A percentile compares a stretch with the other conserved stretches of the same genome.
These are phyloP conservation scores for Aspergillus ostianus DNA, from an alignment of 495 filamentous ascomycete genomes.

Conservation along the genomic window DNA sequence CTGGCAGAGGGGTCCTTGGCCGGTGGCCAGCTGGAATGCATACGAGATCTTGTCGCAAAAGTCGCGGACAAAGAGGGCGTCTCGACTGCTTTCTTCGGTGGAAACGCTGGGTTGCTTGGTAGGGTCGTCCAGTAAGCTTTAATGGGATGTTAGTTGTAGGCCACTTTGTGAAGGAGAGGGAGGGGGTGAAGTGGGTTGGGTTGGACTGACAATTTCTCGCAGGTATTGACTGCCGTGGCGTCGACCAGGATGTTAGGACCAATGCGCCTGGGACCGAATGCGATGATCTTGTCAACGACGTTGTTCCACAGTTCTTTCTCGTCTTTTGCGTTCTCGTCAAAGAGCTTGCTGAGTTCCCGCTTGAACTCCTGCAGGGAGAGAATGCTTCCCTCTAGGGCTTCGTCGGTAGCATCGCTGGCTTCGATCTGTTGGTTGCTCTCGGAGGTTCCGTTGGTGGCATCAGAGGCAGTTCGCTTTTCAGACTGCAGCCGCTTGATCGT, in stretches of 20 bases:
- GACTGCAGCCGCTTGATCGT: slow-evolving; percentile 79
- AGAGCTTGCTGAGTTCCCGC: slow-evolving; percentile 61
- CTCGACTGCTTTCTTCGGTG: slow-evolving; percentile 32
- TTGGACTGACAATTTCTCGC: slow-evolving; percentile 67
- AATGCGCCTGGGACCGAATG: slow-evolving; percentile 82
- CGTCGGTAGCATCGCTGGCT: slow-evolving; percentile 41
- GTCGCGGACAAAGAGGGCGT: slow-evolving; percentile 65
- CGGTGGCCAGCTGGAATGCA: slow-evolving; percentile 90
- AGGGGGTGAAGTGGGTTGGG: neutral
- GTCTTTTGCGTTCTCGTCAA: slow-evolving; percentile 57
- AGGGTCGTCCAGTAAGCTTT: slow-evolving; percentile 39
- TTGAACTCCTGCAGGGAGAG: slow-evolving; percentile 75
- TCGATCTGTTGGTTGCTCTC: slow-evolving; percentile 32
- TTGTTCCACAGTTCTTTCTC: slow-evolving; percentile 74
- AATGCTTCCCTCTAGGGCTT: slow-evolving; percentile 49
- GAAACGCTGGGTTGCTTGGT: slow-evolving; percentile 30
- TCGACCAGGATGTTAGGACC: slow-evolving; percentile 93
- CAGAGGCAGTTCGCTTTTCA: slow-evolving; percentile 51
- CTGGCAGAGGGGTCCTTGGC: slow-evolving; percentile 85
- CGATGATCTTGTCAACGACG: slow-evolving; percentile 75
- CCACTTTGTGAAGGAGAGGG: neutral
- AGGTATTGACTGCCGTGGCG: slow-evolving; percentile 67
- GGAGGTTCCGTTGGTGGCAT: slow-evolving; percentile 28
- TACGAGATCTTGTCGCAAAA: slow-evolving; percentile 88
- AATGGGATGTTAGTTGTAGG: slow-evolving; percentile 15